phyloP scores from a whole-genome alignment of 129 eudicot genomes.

The Escallonia rubra region DNA sequence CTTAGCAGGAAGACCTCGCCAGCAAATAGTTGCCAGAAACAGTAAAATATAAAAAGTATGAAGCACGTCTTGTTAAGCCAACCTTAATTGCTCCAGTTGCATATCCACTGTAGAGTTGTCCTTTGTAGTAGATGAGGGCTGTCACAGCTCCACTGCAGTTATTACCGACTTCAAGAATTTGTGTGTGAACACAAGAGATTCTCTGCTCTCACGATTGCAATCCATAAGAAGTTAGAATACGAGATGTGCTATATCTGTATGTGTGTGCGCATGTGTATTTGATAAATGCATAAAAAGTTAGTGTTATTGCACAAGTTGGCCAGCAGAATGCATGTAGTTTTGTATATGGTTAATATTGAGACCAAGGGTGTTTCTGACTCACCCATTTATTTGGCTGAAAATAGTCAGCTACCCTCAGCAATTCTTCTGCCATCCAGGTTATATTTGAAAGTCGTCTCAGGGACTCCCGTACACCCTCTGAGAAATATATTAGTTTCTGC shows the following conservation, averaged over 20 bases:
- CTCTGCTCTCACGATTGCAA: conserved; percentile 43
- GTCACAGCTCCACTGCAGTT: conserved; percentile 66
- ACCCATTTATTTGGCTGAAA: conserved; percentile 90
- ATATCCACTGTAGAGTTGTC: conserved; percentile 71
- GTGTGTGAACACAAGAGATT: conserved; percentile 85
- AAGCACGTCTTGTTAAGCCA: neutral
- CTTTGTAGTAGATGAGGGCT: conserved; percentile 66
- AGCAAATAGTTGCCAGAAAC: neutral
- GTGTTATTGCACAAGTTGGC: too few species aligned
- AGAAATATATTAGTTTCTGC: conserved; percentile 67
- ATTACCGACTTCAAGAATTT: conserved; percentile 55
- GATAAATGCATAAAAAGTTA: too few species aligned
- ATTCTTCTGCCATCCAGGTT: conserved; percentile 89
- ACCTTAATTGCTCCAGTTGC: conserved; percentile 86
- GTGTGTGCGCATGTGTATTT: too few species aligned
- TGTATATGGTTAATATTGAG: too few species aligned
- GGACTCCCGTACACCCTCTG: conserved; percentile 87
- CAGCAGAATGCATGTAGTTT: too few species aligned
- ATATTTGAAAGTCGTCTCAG: conserved; percentile 66
- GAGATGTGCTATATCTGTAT: too few species aligned
- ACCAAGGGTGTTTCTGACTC: conserved; percentile 9
- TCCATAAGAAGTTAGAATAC: neutral
- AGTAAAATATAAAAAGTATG: neutral
- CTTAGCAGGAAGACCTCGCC: neutral
- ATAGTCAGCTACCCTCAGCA: conserved; percentile 78